Base-by-base conservation (phyloP, 192 early-diverging fungal species). In the Coemansia sp. region DNA sequence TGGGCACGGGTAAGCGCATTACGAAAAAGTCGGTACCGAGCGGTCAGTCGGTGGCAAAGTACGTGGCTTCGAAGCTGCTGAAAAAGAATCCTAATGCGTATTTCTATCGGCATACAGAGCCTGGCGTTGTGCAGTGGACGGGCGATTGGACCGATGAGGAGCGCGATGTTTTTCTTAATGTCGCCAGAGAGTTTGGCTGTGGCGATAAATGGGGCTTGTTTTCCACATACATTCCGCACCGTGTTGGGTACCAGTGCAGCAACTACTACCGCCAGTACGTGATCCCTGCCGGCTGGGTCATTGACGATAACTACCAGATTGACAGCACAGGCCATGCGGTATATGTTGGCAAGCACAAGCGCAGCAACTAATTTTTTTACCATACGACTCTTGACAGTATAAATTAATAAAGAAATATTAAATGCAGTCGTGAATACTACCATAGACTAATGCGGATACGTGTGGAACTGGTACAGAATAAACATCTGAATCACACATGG, bases 21-120 rank as follows among this genome's bases (percentile, higher is more conserved):
- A 61, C 17, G 8, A 79, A 75, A 62, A 52, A 55, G 15, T 20
- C 64, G 25, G 57, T 71, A 1, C 72, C 73, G 1, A 48, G 54
- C 4, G 75, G 75, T n/a, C 74, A 76, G 56, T 82, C 81, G 26
- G 51, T 69, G 20, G 81, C 81, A 17, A 73, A 67, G 36, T 82
- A 51, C 25, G 73, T 86, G 8, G 81, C 89, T 6, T 86, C 85
- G 18, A 83, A 84, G 66, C 61, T 89, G 68, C 82, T 88, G 56
- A 85, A 85, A 60, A 90, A 91, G 70, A 90, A 90, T 53, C 89
- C 87, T 5, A 91, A 90, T 61, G 84, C 85, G 14, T 91, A 86
- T 48, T 91, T 91, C 61, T 91, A 91, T 71, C 69, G 88, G 9
- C 87, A 91, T 61, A 88, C 86, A 14, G 88, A 89, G 56, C 89